Base-by-base conservation (phyloP, 129 eudicot genomes). In the Lonicera japonica region DNA sequence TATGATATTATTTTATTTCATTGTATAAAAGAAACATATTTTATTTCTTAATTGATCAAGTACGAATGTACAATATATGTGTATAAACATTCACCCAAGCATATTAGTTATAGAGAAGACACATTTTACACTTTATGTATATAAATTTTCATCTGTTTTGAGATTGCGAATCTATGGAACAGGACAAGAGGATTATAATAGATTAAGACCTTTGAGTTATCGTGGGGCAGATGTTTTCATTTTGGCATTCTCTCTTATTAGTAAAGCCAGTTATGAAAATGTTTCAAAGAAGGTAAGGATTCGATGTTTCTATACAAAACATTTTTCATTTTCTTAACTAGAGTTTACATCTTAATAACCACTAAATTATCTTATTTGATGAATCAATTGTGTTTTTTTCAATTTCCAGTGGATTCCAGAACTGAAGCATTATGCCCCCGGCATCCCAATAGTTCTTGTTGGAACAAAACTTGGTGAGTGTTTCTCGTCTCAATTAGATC, bases 241-340 rank as follows among this genome's bases (percentile, higher is more conserved):
- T 21, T 77, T 78, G 22, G 71, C 83, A 20, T 78, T 78, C 55
- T 78, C 83, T 63, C 83, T 78, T 17, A 73, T 78, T 57, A 78
- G 83, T 75, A 78, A 73, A 64, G 83, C 83, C 62, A 78, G 83
- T 53, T 73, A 78, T 38, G 83, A 78, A 48, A 78, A 78, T 57
- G 57, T 73, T 62, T 72, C 75, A 23, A 78, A 73, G 58, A 78
- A 78, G 83, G 83, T 78, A 58, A 53, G 51, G 17, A 29, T 7
- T 58, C 25, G 20, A 58, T 43, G 13, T 15, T 16, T 50, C 20
- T n/a, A n/a, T 17, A 4, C 15, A 23, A 9, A 9, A 53, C 20
- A 12, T 13, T 20, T 17, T 20, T 9, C 23, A 0, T 25, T 4
- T 17, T 9, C 39, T 5, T 11, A 36, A 5, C 24, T 56, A 11